phyloP scores from a whole-genome alignment of 2,329 filamentous ascomycete genomes.

The Colletotrichum euphorbiae region DNA sequence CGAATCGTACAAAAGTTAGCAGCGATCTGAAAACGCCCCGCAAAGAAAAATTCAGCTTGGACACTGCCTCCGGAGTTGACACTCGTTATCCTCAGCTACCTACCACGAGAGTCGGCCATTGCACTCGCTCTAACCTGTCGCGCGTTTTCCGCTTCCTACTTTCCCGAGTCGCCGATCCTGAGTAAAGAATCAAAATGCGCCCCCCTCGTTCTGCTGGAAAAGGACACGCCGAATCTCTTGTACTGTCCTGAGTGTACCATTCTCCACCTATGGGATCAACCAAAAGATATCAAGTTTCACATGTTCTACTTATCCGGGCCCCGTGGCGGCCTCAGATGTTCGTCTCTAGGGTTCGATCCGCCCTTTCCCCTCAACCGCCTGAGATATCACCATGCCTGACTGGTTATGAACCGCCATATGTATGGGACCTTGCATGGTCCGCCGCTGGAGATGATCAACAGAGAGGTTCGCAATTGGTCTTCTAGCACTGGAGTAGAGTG shows the following conservation, averaged over 20 bases:
- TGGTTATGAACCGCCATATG: conserved; percentile 39
- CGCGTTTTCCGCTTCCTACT: conserved; percentile 10
- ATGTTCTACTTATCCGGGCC: not conserved
- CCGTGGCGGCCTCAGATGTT: too few species aligned
- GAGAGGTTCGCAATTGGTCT: not conserved
- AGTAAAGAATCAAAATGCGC: conserved; percentile 1
- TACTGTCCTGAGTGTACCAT: conserved; percentile 28
- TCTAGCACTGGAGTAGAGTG: not conserved
- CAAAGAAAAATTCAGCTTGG: not conserved
- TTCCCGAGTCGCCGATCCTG: conserved; percentile 8
- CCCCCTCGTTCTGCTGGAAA: conserved; percentile 36
- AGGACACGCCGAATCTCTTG: conserved; percentile 19
- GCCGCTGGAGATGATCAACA: conserved; percentile 4
- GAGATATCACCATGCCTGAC: conserved; percentile 30
- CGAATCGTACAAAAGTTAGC: too few species aligned
- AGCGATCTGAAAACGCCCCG: too few species aligned
- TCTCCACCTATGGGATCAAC: conserved; percentile 31
- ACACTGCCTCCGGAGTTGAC: conserved; percentile 32
- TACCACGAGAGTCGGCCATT: conserved; percentile 19
- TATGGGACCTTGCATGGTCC: conserved; percentile 35
- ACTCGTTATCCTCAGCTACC: conserved; percentile 19
- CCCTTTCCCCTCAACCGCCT: not conserved
- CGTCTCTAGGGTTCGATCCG: too few species aligned
- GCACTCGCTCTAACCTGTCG: conserved; percentile 37
- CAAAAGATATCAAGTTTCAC: not conserved